A percentile compares a stretch with the other conserved stretches of the same genome.
These are phyloP conservation scores for Phytophthora fragariae DNA, from an alignment of 352 stramenopile genomes.

Conservation along the genomic window DNA sequence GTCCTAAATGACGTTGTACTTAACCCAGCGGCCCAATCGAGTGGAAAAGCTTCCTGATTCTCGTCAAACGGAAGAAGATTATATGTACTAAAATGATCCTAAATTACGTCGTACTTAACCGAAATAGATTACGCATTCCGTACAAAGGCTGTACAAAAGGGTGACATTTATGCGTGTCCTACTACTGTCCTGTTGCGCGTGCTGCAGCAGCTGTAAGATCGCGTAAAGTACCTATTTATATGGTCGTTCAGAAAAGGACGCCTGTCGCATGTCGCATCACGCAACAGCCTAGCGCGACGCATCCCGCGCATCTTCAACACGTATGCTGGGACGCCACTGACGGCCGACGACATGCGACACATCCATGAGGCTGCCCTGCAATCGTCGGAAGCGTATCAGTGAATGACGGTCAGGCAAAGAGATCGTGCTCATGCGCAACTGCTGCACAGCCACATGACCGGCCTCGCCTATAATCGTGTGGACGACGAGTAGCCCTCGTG, in stretches of 20 bases:
- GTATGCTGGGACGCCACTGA: not conserved
- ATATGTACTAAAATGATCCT: no score
- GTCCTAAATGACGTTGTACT: no score
- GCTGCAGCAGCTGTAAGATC: no score
- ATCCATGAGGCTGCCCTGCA: not conserved
- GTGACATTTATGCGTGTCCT: no score
- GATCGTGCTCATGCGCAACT: not conserved
- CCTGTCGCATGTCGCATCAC: not conserved
- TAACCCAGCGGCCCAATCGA: constrained; percentile 15
- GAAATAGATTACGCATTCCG: no score
- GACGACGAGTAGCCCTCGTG: no score
- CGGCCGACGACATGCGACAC: not conserved
- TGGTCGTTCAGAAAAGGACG: not conserved
- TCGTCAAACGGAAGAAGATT: no score
- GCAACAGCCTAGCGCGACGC: not conserved
- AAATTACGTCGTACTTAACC: no score
- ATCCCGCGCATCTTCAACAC: not conserved
- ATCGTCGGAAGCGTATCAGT: not conserved
- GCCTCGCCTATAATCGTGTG: not conserved
- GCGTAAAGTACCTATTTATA: not conserved
- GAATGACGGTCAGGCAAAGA: not conserved
- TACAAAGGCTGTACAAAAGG: no score
- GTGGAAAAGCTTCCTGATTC: constrained; percentile 35
- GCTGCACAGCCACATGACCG: not conserved
- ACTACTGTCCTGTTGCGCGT: no score